A percentile compares a stretch with the other conserved stretches of the same genome.
These are phyloP conservation scores for Penicillium occitanis DNA, from an alignment of 2,329 filamentous ascomycete genomes.

Conservation along the genomic window DNA sequence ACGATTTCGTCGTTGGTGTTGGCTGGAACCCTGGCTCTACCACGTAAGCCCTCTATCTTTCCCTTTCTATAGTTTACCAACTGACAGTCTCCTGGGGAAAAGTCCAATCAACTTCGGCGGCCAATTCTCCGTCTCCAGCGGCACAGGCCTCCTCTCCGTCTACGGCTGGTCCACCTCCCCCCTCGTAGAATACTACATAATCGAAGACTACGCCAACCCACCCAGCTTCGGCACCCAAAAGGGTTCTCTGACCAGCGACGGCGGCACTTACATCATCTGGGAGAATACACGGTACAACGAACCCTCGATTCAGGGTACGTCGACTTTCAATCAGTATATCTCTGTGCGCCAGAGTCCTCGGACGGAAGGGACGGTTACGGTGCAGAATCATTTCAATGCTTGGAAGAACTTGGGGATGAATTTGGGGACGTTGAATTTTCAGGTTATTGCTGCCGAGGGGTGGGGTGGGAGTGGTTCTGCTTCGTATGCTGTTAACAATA, in stretches of 20 bases:
- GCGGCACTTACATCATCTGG: slow-evolving; percentile 41
- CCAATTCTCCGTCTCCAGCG: slow-evolving; percentile 29
- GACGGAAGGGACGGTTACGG: slow-evolving; percentile 37
- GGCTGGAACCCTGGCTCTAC: slow-evolving; percentile 57
- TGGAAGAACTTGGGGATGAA: slow-evolving; percentile 36
- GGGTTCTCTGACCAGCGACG: slow-evolving; percentile 41
- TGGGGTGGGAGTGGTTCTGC: slow-evolving; percentile 17
- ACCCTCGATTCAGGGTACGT: slow-evolving; percentile 42
- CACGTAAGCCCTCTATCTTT: slow-evolving; percentile 39
- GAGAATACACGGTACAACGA: slow-evolving; percentile 38
- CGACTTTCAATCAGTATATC: slow-evolving; percentile 47
- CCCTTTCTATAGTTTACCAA: not conserved
- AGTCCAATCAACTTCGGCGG: slow-evolving; percentile 32
- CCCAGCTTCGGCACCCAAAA: slow-evolving; percentile 29
- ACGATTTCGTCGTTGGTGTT: slow-evolving; percentile 60
- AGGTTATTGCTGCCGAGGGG: slow-evolving; percentile 45
- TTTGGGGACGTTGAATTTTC: slow-evolving; percentile 40
- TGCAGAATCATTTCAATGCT: slow-evolving; percentile 39
- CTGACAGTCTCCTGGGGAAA: not conserved
- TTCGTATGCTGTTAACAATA: slow-evolving; percentile 14
- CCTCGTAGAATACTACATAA: slow-evolving; percentile 41
- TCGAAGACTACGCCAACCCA: slow-evolving; percentile 39
- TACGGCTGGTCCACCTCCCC: slow-evolving; percentile 46
- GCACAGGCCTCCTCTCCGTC: slow-evolving; percentile 36
- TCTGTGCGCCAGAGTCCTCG: slow-evolving; percentile 41